A percentile compares a stretch with the other conserved stretches of the same genome.
Conservation (phyloP, 2,329 filamentous ascomycete species). For the Aspergillus arachidicola region DNA sequence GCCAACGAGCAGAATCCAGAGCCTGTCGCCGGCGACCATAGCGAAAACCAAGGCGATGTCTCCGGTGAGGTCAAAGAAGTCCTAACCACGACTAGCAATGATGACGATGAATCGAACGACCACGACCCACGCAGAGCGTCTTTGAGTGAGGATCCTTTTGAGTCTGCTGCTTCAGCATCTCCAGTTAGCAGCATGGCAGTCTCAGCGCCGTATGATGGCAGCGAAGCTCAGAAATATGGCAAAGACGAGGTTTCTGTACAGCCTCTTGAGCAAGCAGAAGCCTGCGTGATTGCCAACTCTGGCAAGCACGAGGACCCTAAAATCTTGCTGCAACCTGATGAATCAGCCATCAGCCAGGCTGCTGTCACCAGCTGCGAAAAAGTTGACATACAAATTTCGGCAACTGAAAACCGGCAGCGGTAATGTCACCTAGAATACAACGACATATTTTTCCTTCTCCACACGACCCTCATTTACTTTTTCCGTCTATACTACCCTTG, state of each 20-base stretch:
- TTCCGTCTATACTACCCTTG: not conserved
- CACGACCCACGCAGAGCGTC: constrained; percentile 10
- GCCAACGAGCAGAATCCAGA: not conserved
- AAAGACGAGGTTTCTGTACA: constrained; percentile 11
- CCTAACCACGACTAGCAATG: constrained; percentile 8
- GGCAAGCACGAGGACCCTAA: constrained; percentile 3
- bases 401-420: not conserved
- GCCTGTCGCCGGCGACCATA: not conserved
- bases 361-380: constrained; percentile 5
- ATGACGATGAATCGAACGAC: constrained; percentile 2
- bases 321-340: constrained; percentile 6
- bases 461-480: not conserved
- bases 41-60: constrained; percentile 12
- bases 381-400: not conserved
- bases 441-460: not conserved
- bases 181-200: constrained; percentile 14
- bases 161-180: constrained; percentile 15
- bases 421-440: constrained; percentile 1
- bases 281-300: not conserved
- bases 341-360: constrained; percentile 3
- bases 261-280: not conserved
- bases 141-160: constrained; percentile 14
- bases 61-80: constrained; percentile 4
- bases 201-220: constrained; percentile 8
- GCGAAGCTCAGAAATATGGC: not conserved